Base-by-base conservation (phyloP, 768 basidiomycete genomes). In the Pisolithus tinctorius region DNA sequence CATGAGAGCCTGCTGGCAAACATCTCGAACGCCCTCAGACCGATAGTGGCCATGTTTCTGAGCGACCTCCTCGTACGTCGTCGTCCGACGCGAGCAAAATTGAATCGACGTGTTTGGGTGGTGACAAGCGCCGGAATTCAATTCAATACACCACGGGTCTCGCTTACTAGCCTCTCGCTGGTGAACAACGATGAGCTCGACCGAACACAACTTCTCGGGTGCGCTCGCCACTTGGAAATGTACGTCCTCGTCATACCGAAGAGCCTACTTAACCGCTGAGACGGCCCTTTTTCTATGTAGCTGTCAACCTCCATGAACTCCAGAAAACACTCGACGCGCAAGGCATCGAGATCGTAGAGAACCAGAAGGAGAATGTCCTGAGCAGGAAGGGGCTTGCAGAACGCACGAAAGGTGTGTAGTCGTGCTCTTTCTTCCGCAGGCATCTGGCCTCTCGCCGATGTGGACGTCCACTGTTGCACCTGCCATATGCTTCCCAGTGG, bases 321-420 rank as follows among this genome's bases (percentile, higher is more conserved):
- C 95, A 98, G 71, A 94, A 92, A 73, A 86, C 84, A 4, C 80
- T 99, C 45, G 94, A 98, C 69, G 74, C 79, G 6, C 95, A 97
- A 55, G 94, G 93, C 4, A 78, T 97, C 31, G 94, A 98, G 69
- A 77, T 99, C 13, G 94, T 99, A 20, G 93, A 98, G 76, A 94
- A 94, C 71, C 94, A 97, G 76, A 99, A 97, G 73, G 95, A 98
- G 73, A 92, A 88, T 57, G 78, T 97, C 42, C 77, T 99, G 3
- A 93, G 93, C 9, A 80, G 96, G 40, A 99, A 97, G 69, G 87
- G 84, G 49, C 76, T 99, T 20, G 91, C 95, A 1, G 96, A 98
- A 71, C 86, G 88, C 66, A 99, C 96, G 0, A 90, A 95, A 75
- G 95, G 95, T 89, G 66, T 59, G 31, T 47, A 7, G 27, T 41